These are phyloP conservation scores for Lippia alba DNA, from an alignment of 305 asterid genomes.

Conservation along the genomic window DNA sequence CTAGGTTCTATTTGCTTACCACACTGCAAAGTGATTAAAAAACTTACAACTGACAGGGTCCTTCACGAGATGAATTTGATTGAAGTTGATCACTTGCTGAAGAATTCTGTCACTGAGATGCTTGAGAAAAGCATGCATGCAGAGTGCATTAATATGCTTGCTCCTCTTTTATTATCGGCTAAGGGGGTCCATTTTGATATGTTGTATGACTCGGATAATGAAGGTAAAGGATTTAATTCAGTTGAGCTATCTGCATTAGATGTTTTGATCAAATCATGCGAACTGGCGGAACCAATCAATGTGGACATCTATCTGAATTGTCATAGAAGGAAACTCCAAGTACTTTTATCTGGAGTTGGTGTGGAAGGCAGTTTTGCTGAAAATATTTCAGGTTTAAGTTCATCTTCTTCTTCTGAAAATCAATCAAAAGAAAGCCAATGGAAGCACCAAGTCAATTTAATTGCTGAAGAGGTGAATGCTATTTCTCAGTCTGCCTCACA, in stretches of 20 bases:
- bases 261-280: constrained; percentile 82
- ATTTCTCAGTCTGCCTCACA: constrained; percentile 72
- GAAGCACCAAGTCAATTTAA: constrained; percentile 64
- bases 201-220: constrained; percentile 53
- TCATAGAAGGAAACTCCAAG: constrained; percentile 86
- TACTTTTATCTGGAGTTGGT: constrained; percentile 77
- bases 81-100: constrained; percentile 85
- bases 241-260: constrained; percentile 89
- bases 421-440: constrained; percentile 61
- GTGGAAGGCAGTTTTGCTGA: constrained; percentile 52
- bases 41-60: constrained; percentile 68
- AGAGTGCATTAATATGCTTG: constrained; percentile 74
- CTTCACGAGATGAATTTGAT: constrained; percentile 78
- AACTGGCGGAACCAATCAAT: constrained; percentile 65
- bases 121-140: constrained; percentile 76
- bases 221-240: constrained; percentile 64
- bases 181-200: constrained; percentile 68
- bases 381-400: constrained; percentile 46
- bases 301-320: constrained; percentile 72
- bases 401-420: constrained; percentile 49
- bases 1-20: constrained; percentile 65
- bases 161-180: constrained; percentile 73
- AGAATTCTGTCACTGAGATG: constrained; percentile 71
- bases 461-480: constrained; percentile 88
- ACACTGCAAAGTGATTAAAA: constrained; percentile 73